A percentile compares a stretch with the other conserved stretches of the same genome.
Evolutionary conservation across 345 rosid genomes (phyloP).

Genomic region (Brassica nigra): DNA sequence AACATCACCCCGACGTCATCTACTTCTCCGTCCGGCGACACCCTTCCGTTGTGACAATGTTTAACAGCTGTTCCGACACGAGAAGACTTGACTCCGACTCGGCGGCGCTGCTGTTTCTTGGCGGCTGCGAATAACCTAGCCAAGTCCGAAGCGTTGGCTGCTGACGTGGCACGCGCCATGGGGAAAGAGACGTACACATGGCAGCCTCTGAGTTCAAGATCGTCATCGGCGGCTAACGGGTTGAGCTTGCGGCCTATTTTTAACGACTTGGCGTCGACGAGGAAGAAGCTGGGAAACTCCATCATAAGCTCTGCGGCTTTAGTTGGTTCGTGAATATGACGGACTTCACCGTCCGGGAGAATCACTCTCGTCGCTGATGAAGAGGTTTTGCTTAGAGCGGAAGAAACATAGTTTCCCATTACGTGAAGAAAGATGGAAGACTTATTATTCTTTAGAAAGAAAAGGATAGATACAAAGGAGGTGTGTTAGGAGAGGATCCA

Average conservation of each 20-base stretch:
- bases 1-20: conserved; percentile 9
- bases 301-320: conserved; percentile 91
- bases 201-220: conserved; percentile 53
- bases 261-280: conserved; percentile 66
- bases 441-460: background rate
- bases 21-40: conserved; percentile 27
- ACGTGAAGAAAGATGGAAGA: background rate
- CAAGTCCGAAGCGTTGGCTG: conserved; percentile 66
- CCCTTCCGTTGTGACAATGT: conserved; percentile 21
- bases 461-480: background rate
- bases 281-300: conserved; percentile 78
- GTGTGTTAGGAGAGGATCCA: conserved; percentile 28
- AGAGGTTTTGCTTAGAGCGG: conserved; percentile 46
- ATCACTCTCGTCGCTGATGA: conserved; percentile 55
- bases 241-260: conserved; percentile 63
- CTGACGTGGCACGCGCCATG: conserved; percentile 64
- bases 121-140: conserved; percentile 59
- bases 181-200: conserved; percentile 75
- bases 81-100: conserved; percentile 26
- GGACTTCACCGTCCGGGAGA: conserved; percentile 70
- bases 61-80: conserved; percentile 34
- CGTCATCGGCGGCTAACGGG: conserved; percentile 80
- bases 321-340: conserved; percentile 50
- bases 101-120: conserved; percentile 45
- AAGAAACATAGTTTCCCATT: conserved; percentile 84